Base-by-base conservation (phyloP, 2,329 filamentous ascomycete genomes). In the Fusarium veterinarium region DNA sequence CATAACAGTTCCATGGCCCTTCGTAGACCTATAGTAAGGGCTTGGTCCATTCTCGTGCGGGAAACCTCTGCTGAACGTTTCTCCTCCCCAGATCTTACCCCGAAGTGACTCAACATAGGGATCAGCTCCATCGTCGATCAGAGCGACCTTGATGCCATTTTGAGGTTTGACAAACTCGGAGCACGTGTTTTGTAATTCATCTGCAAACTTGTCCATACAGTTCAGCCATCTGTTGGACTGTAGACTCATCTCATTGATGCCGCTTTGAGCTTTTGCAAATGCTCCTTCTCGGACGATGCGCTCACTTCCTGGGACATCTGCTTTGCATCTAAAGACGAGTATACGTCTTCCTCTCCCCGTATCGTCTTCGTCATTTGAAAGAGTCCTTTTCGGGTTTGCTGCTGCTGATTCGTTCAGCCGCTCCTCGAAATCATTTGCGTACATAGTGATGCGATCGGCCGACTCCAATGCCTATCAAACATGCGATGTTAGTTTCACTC, bases 191-290 rank as follows among this genome's bases (percentile, higher is more conserved):
- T 57, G 38, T 4, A 64, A 41, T 28, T 62, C 52, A 14, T 48
- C 41, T 1, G 62, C 57, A 3, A 69, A 67, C 10, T 42, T 62
- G 13, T 49, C 55, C 33, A 61, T 67, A 8, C 48, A 57, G 41
- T 57, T 49, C 1, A 67, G 6, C 66, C 62, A 69, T 8, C 52
- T 55, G 52, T 55, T 42, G 2, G 52, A 55, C 28, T 44, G 52
- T 3, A 42, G 52, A 11, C 25, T 55, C 52, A 44, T 55, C 28
- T 55, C 52, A 5, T 55, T 55, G 52, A 44, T 55, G n/a, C 53
- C 41, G 17, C 56, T 58, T 31, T 60, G 49, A 31, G 49, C 60
- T 10, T 64, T 57, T 8, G 40, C 35, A 12, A 28, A 41, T 8
- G 23, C 60, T 7, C 37, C 31, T 14, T 31, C 28, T n/a, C 37